Conservation (phyloP, 495 filamentous ascomycete species). For the Talaromyces wortmannii region DNA sequence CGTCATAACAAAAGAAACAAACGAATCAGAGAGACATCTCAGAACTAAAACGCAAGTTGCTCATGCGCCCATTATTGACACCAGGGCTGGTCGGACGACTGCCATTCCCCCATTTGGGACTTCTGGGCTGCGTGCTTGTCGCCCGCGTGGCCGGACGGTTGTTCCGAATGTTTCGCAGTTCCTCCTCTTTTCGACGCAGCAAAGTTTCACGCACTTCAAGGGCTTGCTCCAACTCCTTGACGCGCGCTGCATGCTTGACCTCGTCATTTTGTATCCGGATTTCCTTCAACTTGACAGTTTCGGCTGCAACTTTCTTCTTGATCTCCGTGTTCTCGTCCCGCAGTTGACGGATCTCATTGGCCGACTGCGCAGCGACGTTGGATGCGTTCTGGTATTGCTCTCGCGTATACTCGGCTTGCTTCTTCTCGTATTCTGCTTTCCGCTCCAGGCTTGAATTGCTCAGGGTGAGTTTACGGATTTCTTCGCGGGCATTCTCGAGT, state of each 20-base stretch:
- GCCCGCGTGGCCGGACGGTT: slow-evolving; percentile 39
- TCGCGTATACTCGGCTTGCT: slow-evolving; percentile 51
- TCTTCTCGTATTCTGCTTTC: slow-evolving; percentile 44
- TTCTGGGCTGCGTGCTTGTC: slow-evolving; percentile 39
- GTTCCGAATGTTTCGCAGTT: slow-evolving; percentile 49
- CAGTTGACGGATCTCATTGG: slow-evolving; percentile 43
- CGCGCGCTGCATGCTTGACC: slow-evolving; percentile 22
- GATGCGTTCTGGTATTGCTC: slow-evolving; percentile 60
- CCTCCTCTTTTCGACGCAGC: slow-evolving; percentile 52
- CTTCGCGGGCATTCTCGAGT: slow-evolving; percentile 37
- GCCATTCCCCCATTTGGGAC: slow-evolving; percentile 30
- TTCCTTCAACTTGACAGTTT: slow-evolving; percentile 43
- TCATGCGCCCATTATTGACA: slow-evolving; percentile 22
- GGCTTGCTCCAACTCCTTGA: slow-evolving; percentile 43
- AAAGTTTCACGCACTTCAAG: slow-evolving; percentile 37
- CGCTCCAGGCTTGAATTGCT: slow-evolving; percentile 37
- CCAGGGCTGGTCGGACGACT: slow-evolving; percentile 42
- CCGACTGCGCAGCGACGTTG: slow-evolving; percentile 40
- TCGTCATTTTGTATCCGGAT: slow-evolving; percentile 38
- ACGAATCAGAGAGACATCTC: slow-evolving; percentile 23
- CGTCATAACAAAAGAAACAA: not conserved
- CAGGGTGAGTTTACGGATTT: slow-evolving; percentile 31
- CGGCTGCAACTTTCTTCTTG: slow-evolving; percentile 41
- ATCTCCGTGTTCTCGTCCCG: slow-evolving; percentile 38
- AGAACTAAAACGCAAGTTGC: slow-evolving; percentile 33